These are phyloP conservation scores for Penicillium sp. DNA, from an alignment of 2,329 filamentous ascomycete species.

Conservation along the genomic window DNA sequence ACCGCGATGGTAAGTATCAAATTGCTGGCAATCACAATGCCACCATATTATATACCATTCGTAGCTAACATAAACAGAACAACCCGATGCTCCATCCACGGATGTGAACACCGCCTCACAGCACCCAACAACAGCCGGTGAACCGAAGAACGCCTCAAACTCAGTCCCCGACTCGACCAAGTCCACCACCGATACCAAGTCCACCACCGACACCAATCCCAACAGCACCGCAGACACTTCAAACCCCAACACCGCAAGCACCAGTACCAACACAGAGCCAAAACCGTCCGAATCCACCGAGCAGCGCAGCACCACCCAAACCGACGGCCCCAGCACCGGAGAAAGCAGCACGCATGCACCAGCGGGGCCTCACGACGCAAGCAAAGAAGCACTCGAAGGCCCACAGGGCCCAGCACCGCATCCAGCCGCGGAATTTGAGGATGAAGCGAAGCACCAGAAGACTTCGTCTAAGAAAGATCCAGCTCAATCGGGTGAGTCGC, in stretches of 20 bases:
- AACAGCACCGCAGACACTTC: not conserved
- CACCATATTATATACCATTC: no score
- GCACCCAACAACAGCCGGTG: slow-evolving; percentile 9
- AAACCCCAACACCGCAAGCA: not conserved
- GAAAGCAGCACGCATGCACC: not conserved
- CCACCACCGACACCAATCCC: no score
- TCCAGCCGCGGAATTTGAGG: slow-evolving; percentile 27
- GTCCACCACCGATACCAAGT: no score
- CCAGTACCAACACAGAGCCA: no score
- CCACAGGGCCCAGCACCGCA: slow-evolving; percentile 23
- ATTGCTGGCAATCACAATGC: no score
- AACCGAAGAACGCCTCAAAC: slow-evolving; percentile 1
- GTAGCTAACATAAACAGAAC: no score
- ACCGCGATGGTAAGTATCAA: slow-evolving; percentile 53
- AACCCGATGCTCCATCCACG: slow-evolving; percentile 22
- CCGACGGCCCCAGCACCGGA: no score
- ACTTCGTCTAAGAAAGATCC: slow-evolving; percentile 2
- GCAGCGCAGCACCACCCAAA: slow-evolving; percentile 12
- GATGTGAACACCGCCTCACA: slow-evolving; percentile 21
- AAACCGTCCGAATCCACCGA: slow-evolving; percentile 7
- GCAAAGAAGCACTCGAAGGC: slow-evolving; percentile 29
- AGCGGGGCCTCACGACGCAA: no score
- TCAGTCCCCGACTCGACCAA: no score
- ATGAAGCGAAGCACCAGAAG: slow-evolving; percentile 21
- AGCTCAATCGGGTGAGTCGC: slow-evolving; percentile 4